phyloP scores from a whole-genome alignment of 306 rosid genomes.

The Trifolium repens region DNA sequence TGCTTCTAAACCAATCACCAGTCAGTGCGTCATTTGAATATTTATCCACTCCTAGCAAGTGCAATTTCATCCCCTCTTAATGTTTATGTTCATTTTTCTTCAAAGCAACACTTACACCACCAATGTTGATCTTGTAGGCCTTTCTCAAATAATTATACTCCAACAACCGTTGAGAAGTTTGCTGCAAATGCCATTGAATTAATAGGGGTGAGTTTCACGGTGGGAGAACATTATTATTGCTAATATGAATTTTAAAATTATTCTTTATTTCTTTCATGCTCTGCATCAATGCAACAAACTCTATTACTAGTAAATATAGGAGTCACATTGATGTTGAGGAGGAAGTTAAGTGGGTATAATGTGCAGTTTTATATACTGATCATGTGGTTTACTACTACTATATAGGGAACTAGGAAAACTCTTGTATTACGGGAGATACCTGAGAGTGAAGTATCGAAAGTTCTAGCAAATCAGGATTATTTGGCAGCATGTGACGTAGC shows the following conservation, averaged over 20 bases:
- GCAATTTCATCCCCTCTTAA: slow-evolving; percentile 13
- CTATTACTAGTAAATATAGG: slow-evolving; percentile 11
- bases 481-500: slow-evolving; percentile 92
- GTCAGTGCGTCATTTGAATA: slow-evolving; percentile 36
- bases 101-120: slow-evolving; percentile 40
- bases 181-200: slow-evolving; percentile 69
- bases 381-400: slow-evolving; percentile 31
- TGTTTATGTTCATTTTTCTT: slow-evolving; percentile 43
- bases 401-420: slow-evolving; percentile 74
- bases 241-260: slow-evolving; percentile 28
- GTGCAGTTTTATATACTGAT: slow-evolving; percentile 42
- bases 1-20: slow-evolving; percentile 43
- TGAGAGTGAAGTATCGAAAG: slow-evolving; percentile 59
- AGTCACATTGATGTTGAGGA: slow-evolving; percentile 26
- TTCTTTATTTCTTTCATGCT: slow-evolving; percentile 8
- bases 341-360: slow-evolving; percentile 22
- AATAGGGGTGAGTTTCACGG: slow-evolving; percentile 69
- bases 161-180: slow-evolving; percentile 64
- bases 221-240: slow-evolving; percentile 32
- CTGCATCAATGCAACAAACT: slow-evolving; percentile 27
- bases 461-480: slow-evolving; percentile 65
- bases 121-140: slow-evolving; percentile 59
- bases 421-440: slow-evolving; percentile 93
- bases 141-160: slow-evolving; percentile 61
- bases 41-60: slow-evolving; percentile 23